phyloP scores from a whole-genome alignment of 225 moss, liverwort and hornwort genomes.

The Straminergon stramineum region DNA sequence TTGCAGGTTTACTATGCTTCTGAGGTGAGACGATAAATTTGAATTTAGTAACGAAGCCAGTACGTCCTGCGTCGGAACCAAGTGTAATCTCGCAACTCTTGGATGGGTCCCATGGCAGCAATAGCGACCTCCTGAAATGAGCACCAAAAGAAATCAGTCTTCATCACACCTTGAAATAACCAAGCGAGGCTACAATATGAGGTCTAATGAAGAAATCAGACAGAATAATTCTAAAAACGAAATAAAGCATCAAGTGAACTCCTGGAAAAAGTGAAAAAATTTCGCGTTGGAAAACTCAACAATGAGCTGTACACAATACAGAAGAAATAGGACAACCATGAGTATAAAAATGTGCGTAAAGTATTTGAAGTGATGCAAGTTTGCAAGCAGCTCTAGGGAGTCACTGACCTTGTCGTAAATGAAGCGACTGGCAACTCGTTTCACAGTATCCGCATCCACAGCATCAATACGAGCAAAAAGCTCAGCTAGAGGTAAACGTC shows the following conservation, averaged over 20 bases:
- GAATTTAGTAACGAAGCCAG: conserved; percentile 69
- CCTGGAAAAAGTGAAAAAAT: neutral
- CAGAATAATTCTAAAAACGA: neutral
- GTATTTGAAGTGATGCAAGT: neutral
- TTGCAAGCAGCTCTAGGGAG: neutral
- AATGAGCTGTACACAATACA: neutral
- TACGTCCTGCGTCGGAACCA: conserved; percentile 89
- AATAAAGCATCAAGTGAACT: neutral
- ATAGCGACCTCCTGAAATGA: conserved; percentile 64
- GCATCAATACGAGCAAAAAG: conserved; percentile 95
- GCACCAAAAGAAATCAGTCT: neutral
- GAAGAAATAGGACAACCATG: neutral
- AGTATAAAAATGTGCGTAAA: neutral
- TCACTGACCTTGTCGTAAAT: conserved; percentile 70
- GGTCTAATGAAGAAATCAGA: neutral
- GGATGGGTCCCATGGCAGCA: conserved; percentile 76
- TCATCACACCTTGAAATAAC: neutral
- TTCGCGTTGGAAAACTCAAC: neutral
- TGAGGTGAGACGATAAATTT: neutral
- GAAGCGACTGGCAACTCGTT: conserved; percentile 76
- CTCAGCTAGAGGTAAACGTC: conserved; percentile 79
- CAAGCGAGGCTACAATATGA: neutral
- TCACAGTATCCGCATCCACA: conserved; percentile 70
- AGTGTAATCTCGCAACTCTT: conserved; percentile 51
- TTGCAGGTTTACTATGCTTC: neutral